Evolutionary conservation across 2,329 filamentous ascomycete species (phyloP), one percentile per base, ranked within the genome.

Genomic region (Cryphonectria nitschkei): DNA sequence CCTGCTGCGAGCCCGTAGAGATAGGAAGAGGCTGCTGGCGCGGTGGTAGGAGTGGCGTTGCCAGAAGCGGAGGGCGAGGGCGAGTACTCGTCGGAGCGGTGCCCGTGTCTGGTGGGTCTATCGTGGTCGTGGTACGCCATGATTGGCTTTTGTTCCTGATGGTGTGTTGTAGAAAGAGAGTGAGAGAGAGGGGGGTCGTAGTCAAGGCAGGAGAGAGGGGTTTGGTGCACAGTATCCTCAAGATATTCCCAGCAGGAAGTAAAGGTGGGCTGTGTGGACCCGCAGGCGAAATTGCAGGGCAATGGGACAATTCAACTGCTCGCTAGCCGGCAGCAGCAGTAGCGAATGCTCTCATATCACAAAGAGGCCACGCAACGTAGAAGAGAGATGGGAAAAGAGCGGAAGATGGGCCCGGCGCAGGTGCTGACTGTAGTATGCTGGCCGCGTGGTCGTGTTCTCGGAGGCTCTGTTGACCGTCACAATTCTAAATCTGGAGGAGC

Each of bases 1-100:
- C 86, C 84, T 73, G 74, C 78, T 69, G 79, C 80, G 32, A 82
- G 75, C 34, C 75, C 78, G 26, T 79, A 72, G 37, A 80, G 74
- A 64, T 76, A 78, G 63, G 71, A 71, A 11, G 79, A 79, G 6
- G 76, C 76, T 64, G 70, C 68, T 37, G 75, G 72, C 19, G 77
- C 76, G 74, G 75, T 72, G 43, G 77, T 74, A 13, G 79, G 76
- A 39, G 78, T 80, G 56, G 72, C 74, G 70, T 74, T 71, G 66
- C 75, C 77, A 62, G 75, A 76, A 37, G 76, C 75, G 2, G 76
- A 74, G 13, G 77, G 74, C 14, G 76, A 76, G 52, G 72, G 70
- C 22, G 60, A 37, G 34, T 62, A 26, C 50, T 75, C 73, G 68
- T 68, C 69, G 9, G 41, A 52, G 63, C 65, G 69, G 41, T 67